Base-by-base conservation (phyloP, 129 eudicot species). In the Saussurea involucrata region DNA sequence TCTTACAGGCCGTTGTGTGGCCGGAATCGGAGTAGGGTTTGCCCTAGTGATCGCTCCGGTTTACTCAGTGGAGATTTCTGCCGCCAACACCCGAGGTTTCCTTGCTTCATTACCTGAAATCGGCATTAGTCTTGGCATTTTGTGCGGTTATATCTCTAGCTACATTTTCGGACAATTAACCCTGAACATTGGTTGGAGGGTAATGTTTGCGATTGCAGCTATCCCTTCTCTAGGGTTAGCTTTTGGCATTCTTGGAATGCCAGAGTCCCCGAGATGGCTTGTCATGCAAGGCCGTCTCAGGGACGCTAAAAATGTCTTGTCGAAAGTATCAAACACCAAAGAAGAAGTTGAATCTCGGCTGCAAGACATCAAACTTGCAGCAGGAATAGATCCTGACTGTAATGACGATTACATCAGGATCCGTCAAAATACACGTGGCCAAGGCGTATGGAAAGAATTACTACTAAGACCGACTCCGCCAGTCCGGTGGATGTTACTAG, bases 241-340 rank as follows among this genome's bases (percentile, higher is more conserved):
- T 8, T 11, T 93, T 32, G 94, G 89, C 22, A 80, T 88, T 28
- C 82, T 93, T 0, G 31, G 58, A 44, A 84, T 94, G 97, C 98
- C 98, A 18, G 97, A 94, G 79, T 94, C 97, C 9, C 97, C 97
- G 15, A 78, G 98, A 66, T 94, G 98, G 97, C 89, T 91, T 3
- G 81, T 87, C 17, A 84, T 94, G 89, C 81, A 80, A 27, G 98
- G 97, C 61, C 85, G 87, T 2, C 78, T 91, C 0, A 83, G 69
- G 24, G 95, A 89, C 2, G 97, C 95, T 0, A 82, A 83, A 80
- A 68, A 63, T 3, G 78, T 90, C 9, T 31, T 92, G 67, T 60
- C 27, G 7, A 66, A 75, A 77, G 86, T 89, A 0, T 90, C 91
- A 2, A 78, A 90, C 58, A 65, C 77, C 4, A 28, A 77, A 15